Evolutionary conservation across 495 filamentous ascomycete genomes (phyloP), one percentile per base, ranked within the genome.

Genomic region (Oleoguttula mirabilis): DNA sequence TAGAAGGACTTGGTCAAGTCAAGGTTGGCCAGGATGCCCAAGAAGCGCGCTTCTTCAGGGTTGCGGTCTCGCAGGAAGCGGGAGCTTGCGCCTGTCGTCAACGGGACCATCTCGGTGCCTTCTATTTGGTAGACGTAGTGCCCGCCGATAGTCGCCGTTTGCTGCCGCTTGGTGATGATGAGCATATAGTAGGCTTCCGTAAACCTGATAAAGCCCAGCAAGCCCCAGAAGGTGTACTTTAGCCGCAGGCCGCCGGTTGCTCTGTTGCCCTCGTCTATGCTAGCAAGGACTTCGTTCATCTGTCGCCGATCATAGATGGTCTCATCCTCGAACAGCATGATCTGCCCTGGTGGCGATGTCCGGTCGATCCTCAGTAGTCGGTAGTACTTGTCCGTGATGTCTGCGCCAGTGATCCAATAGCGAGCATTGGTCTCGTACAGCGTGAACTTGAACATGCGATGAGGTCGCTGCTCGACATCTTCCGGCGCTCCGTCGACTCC

Each of bases 181-280:
- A 96, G 70, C 88, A 98, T 96, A 51, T 98, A 98, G 58, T 86
- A 94, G n/a, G 83, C 77, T 5, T 85, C 88, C 5, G 90, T 98
- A 56, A 98, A 95, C 40, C 83, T 73, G 53, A 98, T 87, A 56
- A 98, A 96, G 1, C 90, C 90, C 19, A 98, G 67, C 21, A 98
- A 66, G 19, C 90, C 90, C 88, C 86, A 98, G 17, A 82, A 85
- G 39, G 77, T 92, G 61, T 84, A 90, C 48, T 80, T 84, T 42
- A 93, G 71, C 59, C 81, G 88, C 61, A 98, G 67, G 2, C 90
- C 90, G n/a, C 90, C 90, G 0, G 82, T 82, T 21, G 72, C 77
- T 56, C 82, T 90, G 57, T 96, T 96, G 1, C 88, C 92, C 58
- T 98, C 84, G 52, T 98, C 92, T 39, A 98, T 92, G 32, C 90